These are phyloP conservation scores for Paradendryphiella salina DNA, from an alignment of 2,329 filamentous ascomycete genomes.

Conservation along the genomic window DNA sequence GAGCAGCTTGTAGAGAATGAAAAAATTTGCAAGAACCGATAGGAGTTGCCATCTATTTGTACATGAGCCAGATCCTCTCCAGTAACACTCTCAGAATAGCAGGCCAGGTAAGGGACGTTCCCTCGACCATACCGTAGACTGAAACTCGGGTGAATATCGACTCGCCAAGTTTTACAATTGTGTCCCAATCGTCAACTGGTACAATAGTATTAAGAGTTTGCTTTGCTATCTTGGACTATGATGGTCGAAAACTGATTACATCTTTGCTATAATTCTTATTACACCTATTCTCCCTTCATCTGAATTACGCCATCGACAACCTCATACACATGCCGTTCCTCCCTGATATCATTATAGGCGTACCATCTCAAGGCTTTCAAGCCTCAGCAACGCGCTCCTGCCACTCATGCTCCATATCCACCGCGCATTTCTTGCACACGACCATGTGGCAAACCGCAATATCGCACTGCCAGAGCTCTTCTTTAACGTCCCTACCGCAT, in stretches of 20 bases:
- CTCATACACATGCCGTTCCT: background rate
- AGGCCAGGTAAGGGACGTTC: too few relatives aligned
- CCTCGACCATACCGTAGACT: too few relatives aligned
- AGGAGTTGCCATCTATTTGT: too few relatives aligned
- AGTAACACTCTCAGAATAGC: too few relatives aligned
- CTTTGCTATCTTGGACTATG: background rate
- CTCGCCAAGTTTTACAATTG: too few relatives aligned
- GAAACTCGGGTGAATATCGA: too few relatives aligned
- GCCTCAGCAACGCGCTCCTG: slow-evolving; percentile 11
- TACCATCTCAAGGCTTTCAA: background rate
- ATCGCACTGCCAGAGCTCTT: slow-evolving; percentile 28
- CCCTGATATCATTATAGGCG: background rate
- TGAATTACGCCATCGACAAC: background rate
- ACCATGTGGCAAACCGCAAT: slow-evolving; percentile 23
- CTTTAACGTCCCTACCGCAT: slow-evolving; percentile 20
- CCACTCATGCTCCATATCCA: slow-evolving; percentile 25
- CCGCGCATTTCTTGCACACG: slow-evolving; percentile 25
- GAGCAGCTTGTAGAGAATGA: too few relatives aligned
- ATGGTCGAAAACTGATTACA: too few relatives aligned
- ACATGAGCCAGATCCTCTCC: too few relatives aligned
- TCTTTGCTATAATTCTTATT: background rate
- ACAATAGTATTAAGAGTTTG: background rate
- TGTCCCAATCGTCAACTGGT: too few relatives aligned
- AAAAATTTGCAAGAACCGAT: too few relatives aligned
- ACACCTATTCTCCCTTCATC: too few relatives aligned